Evolutionary conservation across 2,329 filamentous ascomycete species (phyloP), one percentile per base, ranked within the genome.

Genomic region (Fusarium tupiense): DNA sequence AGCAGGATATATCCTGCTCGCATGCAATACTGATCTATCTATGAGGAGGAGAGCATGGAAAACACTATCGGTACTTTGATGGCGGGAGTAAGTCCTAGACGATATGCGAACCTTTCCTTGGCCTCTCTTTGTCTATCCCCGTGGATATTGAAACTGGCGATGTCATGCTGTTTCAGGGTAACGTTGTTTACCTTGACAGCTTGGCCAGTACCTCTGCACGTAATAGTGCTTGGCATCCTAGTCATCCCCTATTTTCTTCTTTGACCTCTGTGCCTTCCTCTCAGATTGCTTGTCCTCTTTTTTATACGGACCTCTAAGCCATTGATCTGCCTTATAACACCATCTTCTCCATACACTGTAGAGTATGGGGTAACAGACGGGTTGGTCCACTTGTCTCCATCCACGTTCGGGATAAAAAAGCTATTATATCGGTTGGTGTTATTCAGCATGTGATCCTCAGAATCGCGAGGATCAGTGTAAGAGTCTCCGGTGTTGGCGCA

Each of bases 351-450:
- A 31, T 20, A 3, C 3, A 10, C 4, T 13, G 14, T n/a, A 6
- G 13, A n/a, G 5, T 5, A 33, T 4, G 19, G 7, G 9, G 20
- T 8, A 6, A 29, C 1, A 1, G 6, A 5, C 3, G 37, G 20
- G 7, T 37, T n/a, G 26, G 19, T 40, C 63, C 52, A 69, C 22
- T 2, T 8, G 14, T 44, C 37, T 3, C 24, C 33, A 8, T 22
- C 6, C 22, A 35, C 50, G 4, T 52, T 17, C 0, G 43, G 67
- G 2, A 24, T 1, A 5, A 8, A 1, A 8, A 40, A 50, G 6
- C 37, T 24, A 5, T 17, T 9, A 6, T 6, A 20, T 13, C 26
- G 26, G 26, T 26, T 26, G 26, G 26, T 29, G 29, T 29, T 29
- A 7, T 29, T 29, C 29, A 29, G 7, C 29, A 29, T 29, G 29